Evolutionary conservation across 495 filamentous ascomycete genomes (phyloP), one percentile per base, ranked within the genome.

Genomic region (Hyphodiscus hymeniophilus): DNA sequence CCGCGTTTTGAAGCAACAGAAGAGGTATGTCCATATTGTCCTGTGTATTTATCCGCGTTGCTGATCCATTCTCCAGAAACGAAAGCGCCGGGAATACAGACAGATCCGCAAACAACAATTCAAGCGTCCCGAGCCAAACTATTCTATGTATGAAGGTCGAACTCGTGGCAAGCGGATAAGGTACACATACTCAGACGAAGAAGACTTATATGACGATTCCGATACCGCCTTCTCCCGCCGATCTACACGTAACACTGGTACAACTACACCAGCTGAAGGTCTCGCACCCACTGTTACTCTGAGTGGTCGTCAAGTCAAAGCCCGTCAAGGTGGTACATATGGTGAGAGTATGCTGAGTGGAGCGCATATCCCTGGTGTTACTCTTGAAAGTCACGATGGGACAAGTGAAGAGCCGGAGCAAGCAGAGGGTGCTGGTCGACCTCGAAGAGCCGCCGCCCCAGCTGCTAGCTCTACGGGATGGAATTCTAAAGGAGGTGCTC

Each of bases 1-100:
- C 87, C 91, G 24, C 80, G 88, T n/a, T 96, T 98, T 57, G 92
- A 97, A 62, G 87, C 86, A 20, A 87, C 86, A 22, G 91, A 97
- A 66, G 88, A 94, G 66, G 87, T 87, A 74, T 53, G 72, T 64
- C 45, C 13, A 17, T 7, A 24, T 33, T 22, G 7, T 28, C 42
- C 22, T 24, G 28, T 32, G 13, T 3, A 0, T 30, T 48, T 63
- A 77, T 51, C 78, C 54, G 20, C 7, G 21, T 10, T 42, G 22
- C 47, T 43, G 23, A 51, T n/a, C 45, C 31, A 3, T 7, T 18
- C 18, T 3, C 31, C 26, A 90, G 85, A 95, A 95, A 76, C 87
- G 92, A 33, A 88, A 82, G 59, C 85, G 89, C 15, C 83, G 92
- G 24, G 94, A 98, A 59, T 96, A 98, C 57, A 82, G 92, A 20